Percentiles rank a stretch among this genome's conserved stretches.
These are phyloP conservation scores for Cystofilobasidium bisporidii DNA, from an alignment of 768 basidiomycete genomes.

Conservation along the genomic window DNA sequence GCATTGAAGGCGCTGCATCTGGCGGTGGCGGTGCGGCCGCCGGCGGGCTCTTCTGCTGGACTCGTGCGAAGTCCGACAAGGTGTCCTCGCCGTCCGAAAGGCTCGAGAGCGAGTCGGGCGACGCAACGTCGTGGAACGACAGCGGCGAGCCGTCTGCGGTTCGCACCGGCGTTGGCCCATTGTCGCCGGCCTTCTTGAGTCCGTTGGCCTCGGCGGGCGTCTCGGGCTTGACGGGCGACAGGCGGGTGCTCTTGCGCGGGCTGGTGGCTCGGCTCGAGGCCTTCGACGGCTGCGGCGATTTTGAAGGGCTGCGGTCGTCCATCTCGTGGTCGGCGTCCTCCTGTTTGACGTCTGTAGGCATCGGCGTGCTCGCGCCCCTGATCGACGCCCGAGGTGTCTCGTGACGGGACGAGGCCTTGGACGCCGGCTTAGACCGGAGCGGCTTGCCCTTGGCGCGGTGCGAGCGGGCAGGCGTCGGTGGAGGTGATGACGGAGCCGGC, in stretches of 20 bases:
- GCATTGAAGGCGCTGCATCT: background rate
- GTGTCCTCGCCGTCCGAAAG: too few species aligned
- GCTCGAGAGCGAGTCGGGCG: constrained; percentile 28
- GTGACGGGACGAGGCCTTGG: background rate
- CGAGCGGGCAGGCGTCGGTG: background rate
- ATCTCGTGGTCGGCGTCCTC: constrained; percentile 6
- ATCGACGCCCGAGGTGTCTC: background rate
- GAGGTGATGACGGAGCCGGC: background rate
- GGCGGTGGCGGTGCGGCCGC: background rate
- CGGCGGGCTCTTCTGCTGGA: background rate
- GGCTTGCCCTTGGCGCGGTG: background rate
- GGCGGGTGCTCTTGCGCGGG: background rate
- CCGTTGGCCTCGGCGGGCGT: constrained; percentile 29
- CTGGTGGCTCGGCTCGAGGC: background rate
- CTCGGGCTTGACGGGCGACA: constrained; percentile 15
- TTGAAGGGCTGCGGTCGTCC: background rate
- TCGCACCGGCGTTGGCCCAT: background rate
- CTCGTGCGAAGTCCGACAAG: too few species aligned
- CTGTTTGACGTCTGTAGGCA: background rate
- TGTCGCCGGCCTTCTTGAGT: constrained; percentile 21
- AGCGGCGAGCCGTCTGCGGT: constrained; percentile 26
- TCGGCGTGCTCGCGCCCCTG: constrained; percentile 2
- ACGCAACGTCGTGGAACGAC: constrained; percentile 32
- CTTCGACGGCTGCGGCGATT: background rate
- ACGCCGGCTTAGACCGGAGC: background rate